Base-by-base conservation (phyloP, 768 basidiomycete species). In the Auricularia auricula-judae region DNA sequence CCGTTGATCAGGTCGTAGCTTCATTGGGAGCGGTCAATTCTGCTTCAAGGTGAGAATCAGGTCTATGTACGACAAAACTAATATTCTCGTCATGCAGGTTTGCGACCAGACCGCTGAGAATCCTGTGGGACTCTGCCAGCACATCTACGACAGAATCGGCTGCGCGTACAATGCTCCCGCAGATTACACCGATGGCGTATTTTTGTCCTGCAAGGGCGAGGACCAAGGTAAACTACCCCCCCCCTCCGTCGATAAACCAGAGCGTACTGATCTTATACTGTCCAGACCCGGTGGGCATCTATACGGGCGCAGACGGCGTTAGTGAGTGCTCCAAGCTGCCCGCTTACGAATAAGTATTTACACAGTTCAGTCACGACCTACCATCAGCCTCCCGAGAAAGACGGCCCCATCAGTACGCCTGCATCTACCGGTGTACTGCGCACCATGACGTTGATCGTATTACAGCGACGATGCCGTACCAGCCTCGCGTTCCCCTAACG, bases 101-200 rank as follows among this genome's bases (percentile, higher is more conserved):
- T 93, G 90, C 76, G 83, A 89, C 69, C 84, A 85, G 2, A 67
- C 72, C 1, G 76, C 77, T 10, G 69, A 80, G n/a, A 78, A 83
- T 69, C 78, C 81, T 0, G 75, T 77, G 3, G 70, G 76, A 18
- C 81, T 72, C 69, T 91, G 90, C 76, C 77, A 88, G 72, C 86
- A 93, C 79, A 81, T 84, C 66, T 86, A 78, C 66, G 89, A 91
- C 71, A 86, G 86, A 65, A 85, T 91, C 62, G 91, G 91, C 10
- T 86, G 87, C 68, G 70, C 66, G 2, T 91, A 85, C 79, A 92
- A 91, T 72, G 86, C 82, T n/a, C 90, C 89, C 16, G 84, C 81
- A 72, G 73, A 76, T 36, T 86, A 87, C 44, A 72, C 79, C 61
- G 77, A 85, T 59, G 82, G 81, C 36, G 76, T 77, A 0, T 92